These are phyloP conservation scores for Ambrosia trifida DNA, from an alignment of 129 eudicot genomes.

Conservation along the genomic window DNA sequence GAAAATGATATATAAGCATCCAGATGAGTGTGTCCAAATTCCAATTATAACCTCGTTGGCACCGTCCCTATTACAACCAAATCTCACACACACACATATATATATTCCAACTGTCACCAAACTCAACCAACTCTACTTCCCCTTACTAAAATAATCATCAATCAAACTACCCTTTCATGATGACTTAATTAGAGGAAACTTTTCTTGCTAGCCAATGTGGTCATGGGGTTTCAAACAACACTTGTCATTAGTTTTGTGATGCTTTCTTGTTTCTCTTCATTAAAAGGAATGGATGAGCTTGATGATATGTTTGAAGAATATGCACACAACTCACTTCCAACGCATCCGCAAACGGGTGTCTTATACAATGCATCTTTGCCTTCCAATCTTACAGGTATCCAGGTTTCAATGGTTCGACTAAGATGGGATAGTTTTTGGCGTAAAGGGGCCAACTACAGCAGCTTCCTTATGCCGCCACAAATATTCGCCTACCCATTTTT, in stretches of 20 bases:
- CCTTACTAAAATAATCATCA: background rate
- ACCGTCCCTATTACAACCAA: slow-evolving; percentile 1
- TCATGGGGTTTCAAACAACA: slow-evolving; percentile 41
- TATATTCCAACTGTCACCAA: too few relatives aligned
- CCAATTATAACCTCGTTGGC: slow-evolving; percentile 40
- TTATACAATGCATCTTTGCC: slow-evolving; percentile 63
- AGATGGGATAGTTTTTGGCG: slow-evolving; percentile 46
- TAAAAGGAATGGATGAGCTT: slow-evolving; percentile 14
- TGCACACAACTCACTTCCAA: slow-evolving; percentile 39
- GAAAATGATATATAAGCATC: slow-evolving; percentile 26
- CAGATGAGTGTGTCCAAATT: slow-evolving; percentile 35
- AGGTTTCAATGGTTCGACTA: slow-evolving; percentile 51
- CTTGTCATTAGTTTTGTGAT: slow-evolving; percentile 23
- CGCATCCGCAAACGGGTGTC: slow-evolving; percentile 41
- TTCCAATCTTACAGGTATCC: slow-evolving; percentile 53
- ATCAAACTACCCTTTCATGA: too few relatives aligned
- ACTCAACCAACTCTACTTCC: too few relatives aligned
- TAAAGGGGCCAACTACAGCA: slow-evolving; percentile 56
- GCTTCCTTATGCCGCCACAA: slow-evolving; percentile 58
- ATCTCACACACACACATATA: background rate
- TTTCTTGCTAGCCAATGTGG: too few relatives aligned
- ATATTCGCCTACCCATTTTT: slow-evolving; percentile 47
- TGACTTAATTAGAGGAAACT: too few relatives aligned
- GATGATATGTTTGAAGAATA: slow-evolving; percentile 51
- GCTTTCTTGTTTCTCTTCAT: slow-evolving; percentile 18